Evolutionary conservation across 768 basidiomycete species (phyloP).

Genomic region (Amyloporia xantha): DNA sequence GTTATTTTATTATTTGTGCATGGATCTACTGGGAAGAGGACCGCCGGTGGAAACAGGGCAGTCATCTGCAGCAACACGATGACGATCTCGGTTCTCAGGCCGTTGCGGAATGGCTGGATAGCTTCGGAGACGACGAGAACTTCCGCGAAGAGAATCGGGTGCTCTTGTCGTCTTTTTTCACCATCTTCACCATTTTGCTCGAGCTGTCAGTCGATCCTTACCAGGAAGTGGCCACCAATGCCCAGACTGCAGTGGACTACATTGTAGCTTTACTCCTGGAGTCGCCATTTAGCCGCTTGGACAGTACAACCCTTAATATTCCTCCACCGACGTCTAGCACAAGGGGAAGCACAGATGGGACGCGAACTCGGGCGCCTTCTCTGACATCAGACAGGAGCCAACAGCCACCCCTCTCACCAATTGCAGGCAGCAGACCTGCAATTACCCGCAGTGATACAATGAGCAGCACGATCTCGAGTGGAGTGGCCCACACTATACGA

Average conservation of each 20-base stretch:
- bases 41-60: constrained; percentile 46
- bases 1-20: constrained; percentile 92
- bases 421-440: constrained; percentile 37
- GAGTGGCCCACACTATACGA: constrained; percentile 61
- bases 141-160: constrained; percentile 74
- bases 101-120: constrained; percentile 72
- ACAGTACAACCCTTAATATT: constrained; percentile 53
- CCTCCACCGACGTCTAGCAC: constrained; percentile 37
- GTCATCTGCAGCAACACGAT: constrained; percentile 34
- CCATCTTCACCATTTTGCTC: constrained; percentile 80
- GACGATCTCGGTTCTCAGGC: constrained; percentile 73
- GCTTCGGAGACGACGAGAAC: constrained; percentile 57
- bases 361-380: constrained; percentile 40
- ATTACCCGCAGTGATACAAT: constrained; percentile 53
- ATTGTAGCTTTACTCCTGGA: constrained; percentile 85
- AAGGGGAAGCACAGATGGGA: constrained; percentile 22
- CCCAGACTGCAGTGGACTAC: constrained; percentile 89
- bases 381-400: constrained; percentile 42
- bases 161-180: constrained; percentile 87
- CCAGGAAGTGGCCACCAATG: constrained; percentile 85
- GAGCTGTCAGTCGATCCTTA: constrained; percentile 93
- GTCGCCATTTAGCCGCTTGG: constrained; percentile 76
- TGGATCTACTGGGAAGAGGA: constrained; percentile 98
- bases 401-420: constrained; percentile 40
- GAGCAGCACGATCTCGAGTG: constrained; percentile 51